Base-by-base conservation (phyloP, 805 yeast genomes). In the Ogataea henricii region DNA sequence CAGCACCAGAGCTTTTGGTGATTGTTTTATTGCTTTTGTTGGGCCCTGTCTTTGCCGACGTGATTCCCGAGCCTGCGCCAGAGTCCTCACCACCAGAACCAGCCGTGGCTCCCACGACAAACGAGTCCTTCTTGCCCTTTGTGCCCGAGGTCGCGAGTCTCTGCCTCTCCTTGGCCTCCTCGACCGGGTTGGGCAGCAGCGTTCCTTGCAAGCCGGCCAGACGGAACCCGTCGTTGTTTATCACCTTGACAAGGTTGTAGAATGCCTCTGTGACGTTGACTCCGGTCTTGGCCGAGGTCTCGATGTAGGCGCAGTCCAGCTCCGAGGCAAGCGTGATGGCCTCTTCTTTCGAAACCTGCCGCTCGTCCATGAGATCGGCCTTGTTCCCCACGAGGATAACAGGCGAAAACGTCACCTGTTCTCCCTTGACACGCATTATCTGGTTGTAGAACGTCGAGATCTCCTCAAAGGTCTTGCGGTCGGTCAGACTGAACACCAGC, bases 241-340 rank as follows among this genome's bases (percentile, higher is more conserved):
- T 63, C 52, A 66, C 64, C 48, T 60, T 68, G 17, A 69, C 72
- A 40, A 69, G 56, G 16, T 59, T 59, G 52, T 67, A 61, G 54
- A 69, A 69, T 9, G 71, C 70, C 30, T 67, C 67, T 10, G 55
- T 56, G 38, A 94, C 97, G 59, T 94, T 91, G 55, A 85, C 78
- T 50, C 96, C 84, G 59, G 86, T 88, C 67, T 94, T 94, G 20
- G 98, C 98, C 34, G 92, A 83, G 1, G 98, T 89, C 69, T 94
- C 99, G 57, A 91, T 77, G 65, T 91, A 94, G 52, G 85, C 82
- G 56, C 87, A 79, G 51, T 77, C 74, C 61, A 88, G 79, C 54
- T 79, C 76, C 47, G 76, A 74, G 25, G 96, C 96, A 49, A 89
- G 71, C 40, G 69, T 69, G 45, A 67, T 57, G 22, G 83, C 88